Percentiles rank a stretch among this genome's conserved stretches.
These are phyloP conservation scores for Paratrypanosoma confusum DNA, from an alignment of 208 protist genomes.

Conservation along the genomic window DNA sequence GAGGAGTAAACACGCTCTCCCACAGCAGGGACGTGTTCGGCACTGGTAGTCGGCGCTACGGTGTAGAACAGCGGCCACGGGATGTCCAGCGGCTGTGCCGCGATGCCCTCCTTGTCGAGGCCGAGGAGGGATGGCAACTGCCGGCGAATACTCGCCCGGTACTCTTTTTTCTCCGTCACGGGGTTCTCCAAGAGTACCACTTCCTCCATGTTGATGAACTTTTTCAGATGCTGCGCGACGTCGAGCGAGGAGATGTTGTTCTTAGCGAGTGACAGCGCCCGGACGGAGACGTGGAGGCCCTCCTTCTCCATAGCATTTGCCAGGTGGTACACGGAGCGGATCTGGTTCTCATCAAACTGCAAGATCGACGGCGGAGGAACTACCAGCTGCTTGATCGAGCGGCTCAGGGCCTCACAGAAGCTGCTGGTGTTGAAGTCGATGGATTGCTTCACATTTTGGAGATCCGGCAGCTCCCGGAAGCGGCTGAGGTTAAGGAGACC, in stretches of 20 bases:
- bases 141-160: conserved; percentile 41
- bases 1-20: conserved; percentile 13
- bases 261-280: conserved; percentile 42
- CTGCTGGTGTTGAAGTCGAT: conserved; percentile 78
- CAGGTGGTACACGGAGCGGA: conserved; percentile 49
- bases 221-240: conserved; percentile 33
- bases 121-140: conserved; percentile 54
- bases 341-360: conserved; percentile 46
- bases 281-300: conserved; percentile 39
- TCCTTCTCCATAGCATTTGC: conserved; percentile 43
- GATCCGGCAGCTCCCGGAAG: conserved; percentile 35
- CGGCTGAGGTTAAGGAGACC: conserved; percentile 48
- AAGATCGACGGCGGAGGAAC: conserved; percentile 48
- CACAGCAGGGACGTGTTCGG: not conserved
- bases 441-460: conserved; percentile 33
- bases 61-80: conserved; percentile 65
- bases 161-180: conserved; percentile 28
- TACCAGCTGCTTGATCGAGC: conserved; percentile 49
- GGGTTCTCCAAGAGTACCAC: conserved; percentile 62
- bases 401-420: conserved; percentile 72
- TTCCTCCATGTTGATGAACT: conserved; percentile 52
- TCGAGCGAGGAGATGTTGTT: conserved; percentile 50
- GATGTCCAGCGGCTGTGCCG: conserved; percentile 38
- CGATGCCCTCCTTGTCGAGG: conserved; percentile 42
- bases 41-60: conserved; percentile 6